Percentiles rank a stretch among this genome's conserved stretches.
These are phyloP conservation scores for Fomitopsis palustris DNA, from an alignment of 1,284 basidiomycete genomes.

Conservation along the genomic window DNA sequence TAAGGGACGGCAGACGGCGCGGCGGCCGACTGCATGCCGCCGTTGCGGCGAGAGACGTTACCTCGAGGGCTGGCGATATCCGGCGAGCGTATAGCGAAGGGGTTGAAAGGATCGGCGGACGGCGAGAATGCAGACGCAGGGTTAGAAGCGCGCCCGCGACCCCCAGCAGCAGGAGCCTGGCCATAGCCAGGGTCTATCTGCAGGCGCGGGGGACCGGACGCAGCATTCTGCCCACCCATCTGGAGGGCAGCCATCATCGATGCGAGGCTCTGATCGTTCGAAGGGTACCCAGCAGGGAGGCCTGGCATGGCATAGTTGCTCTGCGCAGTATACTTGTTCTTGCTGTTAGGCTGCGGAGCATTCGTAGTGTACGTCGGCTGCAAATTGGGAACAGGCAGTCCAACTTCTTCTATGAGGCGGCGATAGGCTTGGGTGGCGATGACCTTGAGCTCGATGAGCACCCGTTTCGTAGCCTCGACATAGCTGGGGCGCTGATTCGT, in stretches of 20 bases:
- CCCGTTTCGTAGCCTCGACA: constrained; percentile 84
- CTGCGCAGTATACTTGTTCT: constrained; percentile 59
- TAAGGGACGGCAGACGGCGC: constrained; percentile 49
- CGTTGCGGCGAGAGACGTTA: constrained; percentile 49
- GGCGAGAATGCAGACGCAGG: constrained; percentile 58
- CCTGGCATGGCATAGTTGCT: constrained; percentile 64
- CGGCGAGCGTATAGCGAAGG: constrained; percentile 63
- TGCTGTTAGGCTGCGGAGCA: constrained; percentile 53
- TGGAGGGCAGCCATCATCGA: constrained; percentile 87
- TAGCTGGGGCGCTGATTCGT: constrained; percentile 64
- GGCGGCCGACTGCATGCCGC: constrained; percentile 29
- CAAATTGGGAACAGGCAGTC: constrained; percentile 83
- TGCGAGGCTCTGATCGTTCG: constrained; percentile 76
- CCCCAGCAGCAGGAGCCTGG: constrained; percentile 22
- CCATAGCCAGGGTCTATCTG: constrained; percentile 64
- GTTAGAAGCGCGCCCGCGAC: constrained; percentile 47
- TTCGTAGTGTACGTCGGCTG: constrained; percentile 72
- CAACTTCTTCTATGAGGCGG: constrained; percentile 90
- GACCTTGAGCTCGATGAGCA: constrained; percentile 84
- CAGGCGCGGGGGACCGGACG: constrained; percentile 71
- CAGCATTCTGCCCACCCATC: constrained; percentile 81
- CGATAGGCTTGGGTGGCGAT: constrained; percentile 92
- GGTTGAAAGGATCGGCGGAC: constrained; percentile 69
- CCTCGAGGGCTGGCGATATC: constrained; percentile 53
- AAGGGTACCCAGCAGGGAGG: constrained; percentile 72